Evolutionary conservation across 306 rosid genomes (phyloP).

Genomic region (Trifolium pratense): DNA sequence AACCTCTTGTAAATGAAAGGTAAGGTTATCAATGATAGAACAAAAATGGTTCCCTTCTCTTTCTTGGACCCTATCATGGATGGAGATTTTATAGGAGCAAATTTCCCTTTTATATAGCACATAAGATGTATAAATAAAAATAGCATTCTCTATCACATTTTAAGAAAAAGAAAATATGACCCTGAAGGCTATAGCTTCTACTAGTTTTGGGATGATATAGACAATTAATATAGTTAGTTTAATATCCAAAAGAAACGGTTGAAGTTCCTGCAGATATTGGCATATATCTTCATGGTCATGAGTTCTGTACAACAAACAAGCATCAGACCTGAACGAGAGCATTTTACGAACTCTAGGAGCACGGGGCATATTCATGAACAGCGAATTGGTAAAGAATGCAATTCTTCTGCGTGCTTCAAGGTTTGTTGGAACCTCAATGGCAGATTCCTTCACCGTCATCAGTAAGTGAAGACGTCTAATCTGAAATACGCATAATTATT

Average conservation of each 20-base stretch:
- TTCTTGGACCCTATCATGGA: slow-evolving; percentile 7
- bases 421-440: slow-evolving; percentile 84
- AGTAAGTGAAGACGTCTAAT: slow-evolving; percentile 81
- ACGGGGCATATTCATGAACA: slow-evolving; percentile 98
- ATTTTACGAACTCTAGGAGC: slow-evolving; percentile 97
- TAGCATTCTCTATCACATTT: slow-evolving; percentile 10
- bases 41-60: slow-evolving; percentile 2
- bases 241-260: slow-evolving; percentile 20
- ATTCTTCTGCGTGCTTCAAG: slow-evolving; percentile 99
- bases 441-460: slow-evolving; percentile 88
- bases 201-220: slow-evolving; percentile 32
- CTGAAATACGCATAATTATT: slow-evolving; percentile 56
- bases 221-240: slow-evolving; percentile 28
- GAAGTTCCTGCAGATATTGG: slow-evolving; percentile 34
- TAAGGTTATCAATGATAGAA: not conserved
- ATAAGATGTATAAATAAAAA: not conserved
- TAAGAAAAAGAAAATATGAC: slow-evolving; percentile 36
- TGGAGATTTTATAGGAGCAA: slow-evolving; percentile 11
- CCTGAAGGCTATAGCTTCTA: slow-evolving; percentile 29
- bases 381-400: slow-evolving; percentile 86
- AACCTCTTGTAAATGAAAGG: slow-evolving; percentile 7
- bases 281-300: slow-evolving; percentile 31
- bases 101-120: slow-evolving; percentile 24
- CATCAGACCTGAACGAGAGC: slow-evolving; percentile 84
- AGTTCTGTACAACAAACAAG: slow-evolving; percentile 30